A percentile compares a stretch with the other conserved stretches of the same genome.
phyloP scores from a whole-genome alignment of 768 basidiomycete species.

The Lactifluus echinatus region DNA sequence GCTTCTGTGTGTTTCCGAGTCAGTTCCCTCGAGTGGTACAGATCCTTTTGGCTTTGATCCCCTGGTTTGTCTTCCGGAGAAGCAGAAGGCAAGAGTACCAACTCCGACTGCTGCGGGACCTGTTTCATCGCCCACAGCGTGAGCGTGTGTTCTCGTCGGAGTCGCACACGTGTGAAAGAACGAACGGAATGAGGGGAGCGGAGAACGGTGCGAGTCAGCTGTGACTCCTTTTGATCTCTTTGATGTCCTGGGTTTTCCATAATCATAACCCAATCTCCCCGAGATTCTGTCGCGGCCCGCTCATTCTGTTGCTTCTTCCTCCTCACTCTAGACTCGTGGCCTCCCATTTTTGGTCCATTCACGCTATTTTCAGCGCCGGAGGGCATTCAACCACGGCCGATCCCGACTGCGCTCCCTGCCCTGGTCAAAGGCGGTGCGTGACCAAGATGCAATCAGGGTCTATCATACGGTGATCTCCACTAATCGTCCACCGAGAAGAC shows the following conservation, averaged over 20 bases:
- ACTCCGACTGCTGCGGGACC: neutral
- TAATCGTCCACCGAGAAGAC: neutral
- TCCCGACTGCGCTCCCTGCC: neutral
- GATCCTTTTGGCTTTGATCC: neutral
- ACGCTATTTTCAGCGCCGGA: neutral
- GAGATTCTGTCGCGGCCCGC: neutral
- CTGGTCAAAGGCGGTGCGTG: neutral
- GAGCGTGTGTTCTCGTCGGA: constrained; percentile 1
- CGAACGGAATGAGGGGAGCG: neutral
- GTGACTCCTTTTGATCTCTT: neutral
- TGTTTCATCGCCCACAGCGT: neutral
- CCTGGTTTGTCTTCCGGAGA: neutral
- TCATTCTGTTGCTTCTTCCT: neutral
- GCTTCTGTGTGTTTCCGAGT: neutral
- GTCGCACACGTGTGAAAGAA: neutral
- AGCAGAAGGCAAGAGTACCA: neutral
- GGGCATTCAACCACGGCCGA: neutral
- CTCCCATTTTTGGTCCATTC: neutral
- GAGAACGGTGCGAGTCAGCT: neutral
- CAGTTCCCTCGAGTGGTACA: neutral
- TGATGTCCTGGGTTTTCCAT: neutral
- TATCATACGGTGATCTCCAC: neutral
- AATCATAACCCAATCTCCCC: neutral
- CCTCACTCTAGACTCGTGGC: neutral
- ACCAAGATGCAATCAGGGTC: neutral